Percentiles rank a stretch among this genome's conserved stretches.
These are phyloP conservation scores for Lactifluus hygrophoroides DNA, from an alignment of 768 basidiomycete genomes.

Conservation along the genomic window DNA sequence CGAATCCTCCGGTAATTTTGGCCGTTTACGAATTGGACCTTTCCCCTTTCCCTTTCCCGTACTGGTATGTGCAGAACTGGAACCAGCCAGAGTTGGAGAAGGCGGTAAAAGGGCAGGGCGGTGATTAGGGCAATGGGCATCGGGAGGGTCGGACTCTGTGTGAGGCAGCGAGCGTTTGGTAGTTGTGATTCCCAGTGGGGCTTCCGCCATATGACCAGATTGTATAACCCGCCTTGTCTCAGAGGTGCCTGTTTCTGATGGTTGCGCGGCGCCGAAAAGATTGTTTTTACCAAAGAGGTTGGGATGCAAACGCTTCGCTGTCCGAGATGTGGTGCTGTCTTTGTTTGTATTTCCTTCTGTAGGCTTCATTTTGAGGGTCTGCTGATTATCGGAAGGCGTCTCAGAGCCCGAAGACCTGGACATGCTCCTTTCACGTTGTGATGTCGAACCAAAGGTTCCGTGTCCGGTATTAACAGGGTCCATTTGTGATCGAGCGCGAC, in stretches of 20 bases:
- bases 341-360: constrained; percentile 6
- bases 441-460: constrained; percentile 8
- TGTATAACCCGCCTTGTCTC: constrained; percentile 1
- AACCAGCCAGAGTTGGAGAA: constrained; percentile 48
- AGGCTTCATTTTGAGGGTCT: constrained; percentile 5
- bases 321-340: neutral
- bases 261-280: constrained; percentile 8
- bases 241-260: neutral
- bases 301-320: constrained; percentile 6
- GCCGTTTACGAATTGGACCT: constrained; percentile 38
- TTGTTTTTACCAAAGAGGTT: constrained; percentile 15
- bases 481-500: constrained; percentile 17
- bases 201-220: neutral
- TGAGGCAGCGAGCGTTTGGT: constrained; percentile 9
- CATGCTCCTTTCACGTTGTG: constrained; percentile 21
- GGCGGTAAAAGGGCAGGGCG: constrained; percentile 45
- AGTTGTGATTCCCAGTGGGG: neutral
- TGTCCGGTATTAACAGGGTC: neutral
- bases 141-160: constrained; percentile 5
- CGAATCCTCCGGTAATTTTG: constrained; percentile 30
- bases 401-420: constrained; percentile 17
- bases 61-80: constrained; percentile 17
- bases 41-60: constrained; percentile 35
- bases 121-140: constrained; percentile 20
- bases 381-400: constrained; percentile 16